Evolutionary conservation across 805 yeast species (phyloP).

Genomic region (Ogataea saltuana): DNA sequence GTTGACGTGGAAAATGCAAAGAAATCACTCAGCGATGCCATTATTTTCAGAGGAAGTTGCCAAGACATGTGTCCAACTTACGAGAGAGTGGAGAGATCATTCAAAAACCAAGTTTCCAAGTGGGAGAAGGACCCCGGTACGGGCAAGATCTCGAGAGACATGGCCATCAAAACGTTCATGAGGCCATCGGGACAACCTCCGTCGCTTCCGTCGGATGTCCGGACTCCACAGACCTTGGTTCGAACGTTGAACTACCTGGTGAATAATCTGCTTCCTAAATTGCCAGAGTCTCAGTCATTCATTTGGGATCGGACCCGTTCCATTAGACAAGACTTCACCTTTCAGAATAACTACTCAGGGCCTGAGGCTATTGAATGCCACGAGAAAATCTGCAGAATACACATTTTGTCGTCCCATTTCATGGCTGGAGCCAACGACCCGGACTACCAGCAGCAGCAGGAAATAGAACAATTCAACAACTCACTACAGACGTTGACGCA

Average conservation of each 20-base stretch:
- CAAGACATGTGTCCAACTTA: conserved; percentile 92
- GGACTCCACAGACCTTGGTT: conserved; percentile 81
- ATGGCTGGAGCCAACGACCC: conserved; percentile 70
- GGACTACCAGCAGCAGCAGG: conserved; percentile 92
- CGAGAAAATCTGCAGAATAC: conserved; percentile 88
- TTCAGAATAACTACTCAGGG: conserved; percentile 91
- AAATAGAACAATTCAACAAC: conserved; percentile 89
- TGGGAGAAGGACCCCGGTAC: conserved; percentile 69
- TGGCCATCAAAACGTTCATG: conserved; percentile 88
- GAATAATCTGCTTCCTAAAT: conserved; percentile 55
- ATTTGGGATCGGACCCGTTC: conserved; percentile 98
- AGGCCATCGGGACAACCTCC: conserved; percentile 99
- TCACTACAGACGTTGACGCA: conserved; percentile 86
- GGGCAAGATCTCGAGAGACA: conserved; percentile 53
- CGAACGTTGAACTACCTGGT: conserved; percentile 71
- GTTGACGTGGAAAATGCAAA: conserved; percentile 86
- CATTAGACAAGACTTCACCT: conserved; percentile 94
- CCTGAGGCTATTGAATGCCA: conserved; percentile 92
- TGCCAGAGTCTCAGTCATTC: conserved; percentile 87
- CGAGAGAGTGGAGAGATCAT: conserved; percentile 84
- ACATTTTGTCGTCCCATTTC: conserved; percentile 74
- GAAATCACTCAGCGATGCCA: conserved; percentile 85
- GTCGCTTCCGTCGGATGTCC: conserved; percentile 93
- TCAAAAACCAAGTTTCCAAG: conserved; percentile 81
- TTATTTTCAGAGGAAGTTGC: conserved; percentile 84